Percentiles rank a stretch among this genome's conserved stretches.
Evolutionary conservation across 495 filamentous ascomycete species (phyloP).

Genomic region (Hypoxylon fragiforme): DNA sequence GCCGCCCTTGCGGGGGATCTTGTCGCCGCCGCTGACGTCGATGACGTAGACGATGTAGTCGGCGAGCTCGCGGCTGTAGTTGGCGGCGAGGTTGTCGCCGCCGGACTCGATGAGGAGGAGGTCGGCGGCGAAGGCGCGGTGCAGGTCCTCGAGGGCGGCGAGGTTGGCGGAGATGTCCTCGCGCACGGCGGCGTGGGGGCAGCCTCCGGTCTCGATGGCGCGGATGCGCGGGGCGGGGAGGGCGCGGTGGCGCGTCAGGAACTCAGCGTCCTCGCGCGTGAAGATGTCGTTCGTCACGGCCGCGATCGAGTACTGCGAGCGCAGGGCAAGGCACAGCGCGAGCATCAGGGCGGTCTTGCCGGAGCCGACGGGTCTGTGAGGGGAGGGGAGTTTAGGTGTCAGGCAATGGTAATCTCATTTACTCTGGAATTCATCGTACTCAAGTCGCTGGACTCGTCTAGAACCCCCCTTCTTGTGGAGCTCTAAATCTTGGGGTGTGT

Average conservation of each 20-base stretch:
- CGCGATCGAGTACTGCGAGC: constrained; percentile 78
- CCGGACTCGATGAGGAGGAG: constrained; percentile 91
- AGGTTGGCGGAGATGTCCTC: constrained; percentile 96
- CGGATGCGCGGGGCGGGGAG: constrained; percentile 81
- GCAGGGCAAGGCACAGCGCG: constrained; percentile 77
- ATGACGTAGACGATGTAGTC: constrained; percentile 99
- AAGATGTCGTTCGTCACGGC: constrained; percentile 99
- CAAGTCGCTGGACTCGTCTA: too few species aligned
- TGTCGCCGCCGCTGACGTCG: constrained; percentile 95
- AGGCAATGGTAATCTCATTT: too few species aligned
- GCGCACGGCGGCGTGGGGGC: constrained; percentile 95
- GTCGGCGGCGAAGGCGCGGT: constrained; percentile 72
- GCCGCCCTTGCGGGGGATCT: constrained; percentile 93
- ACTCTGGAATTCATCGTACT: too few species aligned
- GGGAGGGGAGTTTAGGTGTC: constrained; percentile 17
- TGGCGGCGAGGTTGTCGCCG: constrained; percentile 94
- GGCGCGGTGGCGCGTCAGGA: constrained; percentile 83
- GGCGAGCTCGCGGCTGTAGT: constrained; percentile 90
- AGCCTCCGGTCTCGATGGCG: constrained; percentile 97
- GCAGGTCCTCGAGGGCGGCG: constrained; percentile 84
- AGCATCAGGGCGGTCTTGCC: constrained; percentile 98
- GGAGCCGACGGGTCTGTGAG: constrained; percentile 86
- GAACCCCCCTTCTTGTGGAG: too few species aligned
- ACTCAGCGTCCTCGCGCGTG: constrained; percentile 96
- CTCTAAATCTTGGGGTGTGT: background rate